Conservation (phyloP, 805 yeast species). For the Kregervanrija pseudodelftensis region DNA sequence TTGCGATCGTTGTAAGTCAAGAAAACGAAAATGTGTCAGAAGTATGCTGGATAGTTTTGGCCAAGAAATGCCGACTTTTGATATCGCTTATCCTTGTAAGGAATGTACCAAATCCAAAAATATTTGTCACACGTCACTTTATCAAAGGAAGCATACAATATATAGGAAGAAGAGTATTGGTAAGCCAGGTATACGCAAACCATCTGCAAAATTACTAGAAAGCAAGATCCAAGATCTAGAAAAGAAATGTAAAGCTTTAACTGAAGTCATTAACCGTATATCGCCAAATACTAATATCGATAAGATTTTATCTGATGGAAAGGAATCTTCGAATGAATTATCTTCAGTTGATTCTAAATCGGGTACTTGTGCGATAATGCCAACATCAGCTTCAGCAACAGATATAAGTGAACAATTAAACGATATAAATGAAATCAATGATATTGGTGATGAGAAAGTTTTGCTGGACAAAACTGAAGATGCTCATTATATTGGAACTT, state of each 20-base stretch:
- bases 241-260: neutral
- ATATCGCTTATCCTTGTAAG: constrained; percentile 6
- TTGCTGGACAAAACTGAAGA: neutral
- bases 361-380: too few relatives aligned
- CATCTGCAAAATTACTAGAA: neutral
- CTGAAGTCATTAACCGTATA: neutral
- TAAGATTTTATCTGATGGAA: neutral
- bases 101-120: constrained; percentile 7
- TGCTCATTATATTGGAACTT: neutral
- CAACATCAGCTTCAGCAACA: too few relatives aligned
- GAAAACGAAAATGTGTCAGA: constrained; percentile 8
- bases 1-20: constrained; percentile 8
- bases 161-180: neutral
- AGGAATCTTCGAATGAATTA: too few relatives aligned
- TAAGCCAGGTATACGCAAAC: neutral
- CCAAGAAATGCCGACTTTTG: constrained; percentile 2
- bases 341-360: too few relatives aligned
- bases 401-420: too few relatives aligned
- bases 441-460: neutral
- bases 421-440: too few relatives aligned
- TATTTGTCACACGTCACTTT: constrained; percentile 6
- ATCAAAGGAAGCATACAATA: constrained; percentile 3
- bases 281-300: constrained; percentile 1
- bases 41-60: neutral
- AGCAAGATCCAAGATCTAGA: neutral